Evolutionary conservation across 805 yeast species (phyloP), one percentile per base, ranked within the genome.

Genomic region (Candida anglica): DNA sequence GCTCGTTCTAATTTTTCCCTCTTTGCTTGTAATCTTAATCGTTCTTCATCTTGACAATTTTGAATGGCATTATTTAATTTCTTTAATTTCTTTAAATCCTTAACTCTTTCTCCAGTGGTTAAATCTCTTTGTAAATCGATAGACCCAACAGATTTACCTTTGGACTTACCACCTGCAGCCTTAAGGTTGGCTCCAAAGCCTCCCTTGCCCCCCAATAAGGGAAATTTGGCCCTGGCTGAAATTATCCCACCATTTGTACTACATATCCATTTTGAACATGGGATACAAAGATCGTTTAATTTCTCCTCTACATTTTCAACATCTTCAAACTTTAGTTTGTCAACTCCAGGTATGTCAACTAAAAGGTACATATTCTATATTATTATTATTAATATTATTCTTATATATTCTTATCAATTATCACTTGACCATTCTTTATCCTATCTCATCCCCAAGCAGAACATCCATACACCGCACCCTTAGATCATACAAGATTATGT

Each of bases 181-280:
- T 33, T 11, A 15, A 37, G 17, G 18, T 37, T 37, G 19, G 34
- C 34, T 17, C 40, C 40, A 30, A 37, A 37, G 5, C 40, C 40
- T 21, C 40, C 40, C 21, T 37, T 37, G 15, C 40, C 40, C n/a
- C 40, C 40, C 14, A 13, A 11, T 9, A 37, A 19, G 6, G 33
- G 27, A 4, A 18, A 14, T 18, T 4, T 15, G 6, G 26, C 18
- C 11, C 11, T 23, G 15, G 14, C 23, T n/a, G n/a, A 15, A 17
- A 13, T 27, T 7, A 25, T 3, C 5, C 10, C 19, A 28, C 14
- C 14, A 19, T 20, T 19, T 4, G n/a, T n/a, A n/a, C n/a, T n/a
- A n/a, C n/a, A n/a, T n/a, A n/a, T n/a, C n/a, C n/a, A n/a, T n/a
- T n/a, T n/a, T n/a, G n/a, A n/a, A n/a, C n/a, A n/a, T n/a, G n/a